These are phyloP conservation scores for Starmera quercuum DNA, from an alignment of 805 yeast genomes.

Conservation along the genomic window DNA sequence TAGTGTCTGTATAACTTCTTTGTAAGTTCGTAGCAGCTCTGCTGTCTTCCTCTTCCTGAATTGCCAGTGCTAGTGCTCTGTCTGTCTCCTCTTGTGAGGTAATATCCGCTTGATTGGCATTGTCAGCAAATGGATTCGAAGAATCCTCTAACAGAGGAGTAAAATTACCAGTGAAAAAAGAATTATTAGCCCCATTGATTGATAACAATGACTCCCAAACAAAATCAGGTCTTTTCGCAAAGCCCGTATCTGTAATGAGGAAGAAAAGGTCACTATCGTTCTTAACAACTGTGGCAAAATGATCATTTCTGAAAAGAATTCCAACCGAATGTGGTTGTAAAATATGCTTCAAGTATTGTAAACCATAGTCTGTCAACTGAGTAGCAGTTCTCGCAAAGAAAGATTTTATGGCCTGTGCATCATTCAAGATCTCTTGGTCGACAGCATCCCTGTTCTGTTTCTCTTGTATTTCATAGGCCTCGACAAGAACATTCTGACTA, in stretches of 20 bases:
- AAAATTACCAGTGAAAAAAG: conserved; percentile 62
- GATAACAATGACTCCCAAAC: conserved; percentile 80
- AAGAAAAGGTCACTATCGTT: conserved; percentile 42
- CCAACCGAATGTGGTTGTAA: conserved; percentile 48
- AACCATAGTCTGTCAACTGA: conserved; percentile 70
- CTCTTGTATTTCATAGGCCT: conserved; percentile 30
- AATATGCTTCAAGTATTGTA: conserved; percentile 34
- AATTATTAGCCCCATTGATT: conserved; percentile 61
- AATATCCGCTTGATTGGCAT: conserved; percentile 5
- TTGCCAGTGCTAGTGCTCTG: conserved; percentile 33
- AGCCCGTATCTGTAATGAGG: conserved; percentile 72
- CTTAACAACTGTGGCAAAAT: conserved; percentile 66
- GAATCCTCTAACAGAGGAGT: conserved; percentile 27
- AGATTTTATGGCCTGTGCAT: conserved; percentile 27
- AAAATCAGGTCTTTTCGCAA: conserved; percentile 34
- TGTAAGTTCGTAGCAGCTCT: conserved; percentile 40
- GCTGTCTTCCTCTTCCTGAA: conserved; percentile 53
- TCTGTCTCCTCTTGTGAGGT: conserved; percentile 24
- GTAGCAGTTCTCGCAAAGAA: conserved; percentile 60
- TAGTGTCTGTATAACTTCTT: conserved; percentile 19
- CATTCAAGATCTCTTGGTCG: conserved; percentile 23
- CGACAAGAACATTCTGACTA: conserved; percentile 49
- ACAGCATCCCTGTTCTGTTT: conserved; percentile 15
- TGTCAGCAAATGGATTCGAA: conserved; percentile 16
- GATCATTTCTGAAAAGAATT: conserved; percentile 85